Evolutionary conservation across 768 basidiomycete species (phyloP), one percentile per base, ranked within the genome.

Genomic region (Russula compacta): DNA sequence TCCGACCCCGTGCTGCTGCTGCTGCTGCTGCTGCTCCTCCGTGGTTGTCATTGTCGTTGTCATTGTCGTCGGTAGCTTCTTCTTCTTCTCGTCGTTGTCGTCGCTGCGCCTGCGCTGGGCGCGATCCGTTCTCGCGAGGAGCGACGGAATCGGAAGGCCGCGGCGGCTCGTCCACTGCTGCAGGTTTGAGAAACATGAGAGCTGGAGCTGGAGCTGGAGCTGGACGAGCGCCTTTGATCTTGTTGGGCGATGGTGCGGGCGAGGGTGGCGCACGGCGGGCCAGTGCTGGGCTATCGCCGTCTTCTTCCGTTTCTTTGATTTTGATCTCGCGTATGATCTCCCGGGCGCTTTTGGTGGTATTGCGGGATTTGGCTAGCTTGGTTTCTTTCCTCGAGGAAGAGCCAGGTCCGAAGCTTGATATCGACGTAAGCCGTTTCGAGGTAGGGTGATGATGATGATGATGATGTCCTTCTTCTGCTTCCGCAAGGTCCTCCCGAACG

Each of bases 381-480:
- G 14, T 35, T 15, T 58, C 49, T 32, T 58, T 51, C 7, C 36
- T 39, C 32, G 50, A 36, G 6, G 58, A 47, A 14, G 61, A 42
- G 32, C 61, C 57, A 29, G 52, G 21, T 3, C 61, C 52, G 57
- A 53, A 48, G 57, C 61, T 49, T 10, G 61, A 63, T 63, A 63
- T 58, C 61, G 61, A 58, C 52, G 46, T 53, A 53, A 58, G 46
- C 15, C 61, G 61, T 63, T 63, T 63, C 57, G 61, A 53, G 61
- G 61, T 2, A 19, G 36, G 19, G 2, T 46, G 43, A 10, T 57
- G 48, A 29, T 50, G 48, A 9, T 49, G 48, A 38, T 38, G 36
- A 38, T 12, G 44, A 29, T 29, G 24, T 2, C n/a, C n/a, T n/a
- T n/a, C n/a, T n/a, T 29, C 2, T 29, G 24, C 24, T 51, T 44